These are phyloP conservation scores for Cotoneaster glaucophyllus DNA, from an alignment of 306 rosid genomes.

Conservation along the genomic window DNA sequence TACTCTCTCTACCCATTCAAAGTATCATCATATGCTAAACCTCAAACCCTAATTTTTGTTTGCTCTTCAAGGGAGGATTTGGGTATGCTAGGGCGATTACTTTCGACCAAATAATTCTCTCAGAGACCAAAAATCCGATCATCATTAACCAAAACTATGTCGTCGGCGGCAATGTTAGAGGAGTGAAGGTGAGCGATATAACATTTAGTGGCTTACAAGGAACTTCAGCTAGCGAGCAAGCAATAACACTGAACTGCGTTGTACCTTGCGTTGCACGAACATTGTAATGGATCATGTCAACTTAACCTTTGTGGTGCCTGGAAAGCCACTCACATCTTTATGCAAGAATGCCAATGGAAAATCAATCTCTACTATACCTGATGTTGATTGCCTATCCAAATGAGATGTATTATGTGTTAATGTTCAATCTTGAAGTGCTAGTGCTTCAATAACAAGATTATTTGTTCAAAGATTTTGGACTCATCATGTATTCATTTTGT, in stretches of 20 bases:
- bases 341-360: slow-evolving; percentile 3
- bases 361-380: background rate
- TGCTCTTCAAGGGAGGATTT: too few species aligned
- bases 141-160: background rate
- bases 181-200: background rate
- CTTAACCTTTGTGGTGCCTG: background rate
- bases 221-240: slow-evolving; percentile 2
- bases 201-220: background rate
- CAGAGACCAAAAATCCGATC: background rate
- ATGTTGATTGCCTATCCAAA: background rate
- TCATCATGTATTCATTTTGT: background rate
- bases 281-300: slow-evolving; percentile 3
- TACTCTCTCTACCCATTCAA: too few species aligned
- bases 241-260: slow-evolving; percentile 2
- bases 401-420: background rate
- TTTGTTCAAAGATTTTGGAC: background rate
- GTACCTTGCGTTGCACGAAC: background rate
- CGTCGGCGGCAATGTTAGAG: background rate
- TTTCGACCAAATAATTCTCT: too few species aligned
- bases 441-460: background rate
- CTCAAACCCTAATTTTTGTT: too few species aligned
- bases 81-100: too few species aligned
- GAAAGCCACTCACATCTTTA: background rate
- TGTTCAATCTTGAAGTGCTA: too few species aligned
- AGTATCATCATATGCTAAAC: too few species aligned